Evolutionary conservation across 257 asterid species (phyloP), one percentile per base, ranked within the genome.

Genomic region (Phtheirospermum japonicum): DNA sequence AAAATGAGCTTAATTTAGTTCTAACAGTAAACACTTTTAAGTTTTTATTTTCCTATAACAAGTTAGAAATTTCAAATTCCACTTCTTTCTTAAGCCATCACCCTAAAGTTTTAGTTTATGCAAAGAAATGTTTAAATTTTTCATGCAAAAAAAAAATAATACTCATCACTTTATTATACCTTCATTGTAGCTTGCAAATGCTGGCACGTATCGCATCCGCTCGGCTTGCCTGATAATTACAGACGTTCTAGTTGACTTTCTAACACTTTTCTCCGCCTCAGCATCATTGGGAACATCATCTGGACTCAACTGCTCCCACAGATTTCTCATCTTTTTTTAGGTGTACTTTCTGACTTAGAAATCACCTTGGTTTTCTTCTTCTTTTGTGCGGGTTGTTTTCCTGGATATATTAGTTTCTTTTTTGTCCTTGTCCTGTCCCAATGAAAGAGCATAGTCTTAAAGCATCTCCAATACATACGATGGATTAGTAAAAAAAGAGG

Each of bases 201-300:
- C 96, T 59, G n/a, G 95, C 99, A 65, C 94, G 95, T 59, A 89
- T 92, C 57, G 99, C 99, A 59, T 92, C 99, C 99, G 87, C 80
- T 92, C 99, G 2, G 99, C 99, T 82, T 92, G 99, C 81, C 88
- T 81, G 71, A 92, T 81, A 63, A 92, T 63, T 50, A 92, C 99
- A 33, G 99, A 75, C 46, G 99, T 92, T 74, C 99, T 83, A 33
- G 99, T 92, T 76, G 97, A 92, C 80, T 92, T 92, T 67, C 99
- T 81, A 26, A 92, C 81, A 70, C 66, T 77, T 67, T 80, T 85
- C 70, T 84, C 97, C 56, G 37, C 87, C 78, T 92, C 97, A 13
- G 76, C 77, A 58, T 89, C 99, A 69, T 85, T 95, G 55, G 82
- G 85, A 63, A 59, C 77, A 73, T 85, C 95, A 37, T 88, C 98